Conservation (phyloP, 2,329 filamentous ascomycete genomes). For the Hypoxylon sp. region DNA sequence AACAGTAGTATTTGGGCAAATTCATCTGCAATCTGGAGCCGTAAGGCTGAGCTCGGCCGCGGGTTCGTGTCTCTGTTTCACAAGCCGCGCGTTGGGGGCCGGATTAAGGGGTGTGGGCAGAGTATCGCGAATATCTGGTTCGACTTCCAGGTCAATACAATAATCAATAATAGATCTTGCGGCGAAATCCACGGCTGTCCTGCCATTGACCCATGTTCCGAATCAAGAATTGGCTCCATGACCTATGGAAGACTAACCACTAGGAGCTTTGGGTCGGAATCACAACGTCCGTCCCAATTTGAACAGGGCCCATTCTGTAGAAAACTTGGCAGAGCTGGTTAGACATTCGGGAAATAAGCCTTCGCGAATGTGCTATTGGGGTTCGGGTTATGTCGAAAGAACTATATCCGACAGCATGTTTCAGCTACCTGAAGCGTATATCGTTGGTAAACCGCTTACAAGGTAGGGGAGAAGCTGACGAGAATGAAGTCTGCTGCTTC, state of each 20-base stretch:
- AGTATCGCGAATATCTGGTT: background rate
- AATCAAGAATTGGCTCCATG: constrained; percentile 5
- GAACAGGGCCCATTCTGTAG: background rate
- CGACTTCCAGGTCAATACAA: constrained; percentile 14
- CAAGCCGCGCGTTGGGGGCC: constrained; percentile 9
- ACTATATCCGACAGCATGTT: background rate
- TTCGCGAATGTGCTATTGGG: background rate
- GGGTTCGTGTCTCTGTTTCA: constrained; percentile 13
- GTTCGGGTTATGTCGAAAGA: constrained; percentile 6
- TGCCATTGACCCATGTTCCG: background rate
- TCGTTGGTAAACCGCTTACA: background rate
- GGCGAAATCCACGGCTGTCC: background rate
- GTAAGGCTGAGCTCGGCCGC: constrained; percentile 26
- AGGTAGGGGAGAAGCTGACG: background rate
- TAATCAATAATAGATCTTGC: constrained; percentile 29
- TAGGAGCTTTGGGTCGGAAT: too few relatives aligned
- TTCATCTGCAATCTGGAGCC: constrained; percentile 19
- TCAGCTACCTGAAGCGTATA: constrained; percentile 19
- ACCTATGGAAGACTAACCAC: constrained; percentile 3
- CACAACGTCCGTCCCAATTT: background rate
- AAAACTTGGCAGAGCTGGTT: background rate
- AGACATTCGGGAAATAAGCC: constrained; percentile 10
- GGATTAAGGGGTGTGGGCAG: constrained; percentile 1
- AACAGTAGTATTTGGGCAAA: constrained; percentile 11
- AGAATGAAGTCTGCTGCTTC: background rate